Evolutionary conservation across 495 filamentous ascomycete species (phyloP).

Genomic region (Penicillium ucsense): DNA sequence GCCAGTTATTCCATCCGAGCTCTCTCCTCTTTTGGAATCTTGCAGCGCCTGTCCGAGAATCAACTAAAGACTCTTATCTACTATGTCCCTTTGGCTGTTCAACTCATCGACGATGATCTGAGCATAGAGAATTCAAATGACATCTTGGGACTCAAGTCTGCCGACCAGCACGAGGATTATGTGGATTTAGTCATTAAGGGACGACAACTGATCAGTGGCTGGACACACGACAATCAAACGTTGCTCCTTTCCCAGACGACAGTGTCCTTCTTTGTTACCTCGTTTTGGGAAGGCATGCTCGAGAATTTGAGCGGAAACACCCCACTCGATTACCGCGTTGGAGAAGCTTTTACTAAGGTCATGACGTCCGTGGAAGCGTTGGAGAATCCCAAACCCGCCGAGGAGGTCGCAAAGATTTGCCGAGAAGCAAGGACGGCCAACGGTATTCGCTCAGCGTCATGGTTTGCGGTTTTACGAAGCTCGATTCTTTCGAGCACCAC

Average conservation of each 20-base stretch:
- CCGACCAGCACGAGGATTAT: conserved; percentile 49
- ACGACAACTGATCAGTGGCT: conserved; percentile 41
- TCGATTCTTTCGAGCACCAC: conserved; percentile 26
- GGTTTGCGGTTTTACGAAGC: conserved; percentile 26
- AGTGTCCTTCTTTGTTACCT: conserved; percentile 16
- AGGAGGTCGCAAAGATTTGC: conserved; percentile 26
- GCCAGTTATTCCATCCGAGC: conserved; percentile 54
- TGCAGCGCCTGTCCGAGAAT: conserved; percentile 18
- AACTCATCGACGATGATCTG: conserved; percentile 55
- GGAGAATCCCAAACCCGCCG: conserved; percentile 17
- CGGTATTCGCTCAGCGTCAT: conserved; percentile 30
- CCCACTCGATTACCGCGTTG: conserved; percentile 28
- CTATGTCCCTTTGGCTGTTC: conserved; percentile 43
- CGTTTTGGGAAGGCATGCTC: conserved; percentile 29
- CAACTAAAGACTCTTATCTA: conserved; percentile 31
- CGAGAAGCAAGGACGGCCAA: conserved; percentile 29
- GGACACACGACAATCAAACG: conserved; percentile 25
- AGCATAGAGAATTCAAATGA: conserved; percentile 47
- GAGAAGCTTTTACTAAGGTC: conserved; percentile 34
- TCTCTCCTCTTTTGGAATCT: conserved; percentile 28
- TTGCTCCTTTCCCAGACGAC: conserved; percentile 5
- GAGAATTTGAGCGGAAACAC: conserved; percentile 21
- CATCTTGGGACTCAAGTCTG: conserved; percentile 37
- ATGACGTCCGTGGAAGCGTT: conserved; percentile 20
- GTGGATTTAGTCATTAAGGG: conserved; percentile 50